Base-by-base conservation (phyloP, 805 yeast genomes). In the Brettanomyces naardenensis region DNA sequence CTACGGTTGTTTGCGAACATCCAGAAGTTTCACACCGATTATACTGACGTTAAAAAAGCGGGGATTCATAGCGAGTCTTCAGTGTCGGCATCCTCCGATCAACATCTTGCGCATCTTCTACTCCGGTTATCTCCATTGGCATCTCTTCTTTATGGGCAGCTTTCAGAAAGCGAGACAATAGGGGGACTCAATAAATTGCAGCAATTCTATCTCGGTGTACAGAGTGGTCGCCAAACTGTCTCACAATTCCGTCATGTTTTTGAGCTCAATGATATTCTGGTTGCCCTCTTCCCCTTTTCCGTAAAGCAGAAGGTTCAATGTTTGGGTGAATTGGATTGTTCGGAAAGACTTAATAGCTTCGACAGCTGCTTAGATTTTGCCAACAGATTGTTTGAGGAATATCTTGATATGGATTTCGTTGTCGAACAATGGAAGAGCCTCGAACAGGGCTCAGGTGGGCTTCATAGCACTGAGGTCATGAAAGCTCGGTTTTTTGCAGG, bases 61-160 rank as follows among this genome's bases (percentile, higher is more conserved):
- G 14, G 25, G 1, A 15, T 15, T 25, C 47, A 38, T n/a, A n/a
- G n/a, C n/a, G n/a, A n/a, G n/a, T n/a, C n/a, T n/a, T n/a, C n/a
- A n/a, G n/a, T n/a, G n/a, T n/a, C n/a, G n/a, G n/a, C n/a, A n/a
- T n/a, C n/a, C n/a, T n/a, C n/a, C 13, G 46, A 49, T 28, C 35
- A 40, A 4, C 35, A 29, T n/a, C 22, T 49, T 15, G 43, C 37
- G 28, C 51, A 46, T 13, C 48, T 58, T 27, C 57, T 78, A 11
- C 51, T 76, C 18, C 61, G 73, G 2, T 56, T 80, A 17, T 68
- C 80, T 9, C 88, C 88, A 0, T 54, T 80, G 37, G 75, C 83
- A 0, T 71, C 71, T 44, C 68, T 78, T 0, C 57, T 80, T n/a
- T 71, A 66, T 44, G 52, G 73, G 33, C 84, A 78, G 50, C 60